Evolutionary conservation across 192 early-diverging fungal species (phyloP), one percentile per base, ranked within the genome.

Genomic region (Gaertneriomyces semiglobifer): DNA sequence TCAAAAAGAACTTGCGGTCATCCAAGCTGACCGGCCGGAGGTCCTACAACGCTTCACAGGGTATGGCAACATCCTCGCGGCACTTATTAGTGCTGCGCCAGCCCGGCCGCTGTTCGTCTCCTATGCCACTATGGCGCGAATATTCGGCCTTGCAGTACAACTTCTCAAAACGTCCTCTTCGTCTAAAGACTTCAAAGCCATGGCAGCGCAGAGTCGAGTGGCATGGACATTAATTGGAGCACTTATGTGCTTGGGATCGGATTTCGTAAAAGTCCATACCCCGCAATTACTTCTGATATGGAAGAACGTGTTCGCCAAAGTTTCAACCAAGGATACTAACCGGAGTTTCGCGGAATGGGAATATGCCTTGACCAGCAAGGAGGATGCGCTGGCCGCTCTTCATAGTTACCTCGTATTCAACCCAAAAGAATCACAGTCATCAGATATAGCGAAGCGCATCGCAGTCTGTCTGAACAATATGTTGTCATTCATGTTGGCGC

Each of bases 401-500:
- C 79, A 88, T 33, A 80, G 83, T 33, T 92, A 92, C 56, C 59
- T 95, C 53, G 65, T 77, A 10, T 87, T 88, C 73, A 92, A 92
- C 55, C 70, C 67, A 16, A 74, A 82, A 2, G 81, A 83, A 10
- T 62, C 92, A 12, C 79, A 85, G 8, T 83, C 86, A 0, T 57
- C 81, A 12, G 93, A 95, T 73, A 84, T 90, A 39, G 88, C 88
- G 14, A 93, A 93, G 73, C 77, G 90, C 14, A 76, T 92, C 8
- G 72, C 86, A 1, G 90, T 90, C 4, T 73, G 86, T 9, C 70
- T 94, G 56, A 88, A 86, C 60, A 92, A 92, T 64, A 80, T 85
- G 0, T 60, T 93, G 18, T 71, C 76, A 0, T 93, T 91, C 60
- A 58, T 88, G 9, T 63, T 75, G 2, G 70, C 77, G 1, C 74